Conservation (phyloP, 345 rosid genomes). For the Limnanthes douglasii region DNA sequence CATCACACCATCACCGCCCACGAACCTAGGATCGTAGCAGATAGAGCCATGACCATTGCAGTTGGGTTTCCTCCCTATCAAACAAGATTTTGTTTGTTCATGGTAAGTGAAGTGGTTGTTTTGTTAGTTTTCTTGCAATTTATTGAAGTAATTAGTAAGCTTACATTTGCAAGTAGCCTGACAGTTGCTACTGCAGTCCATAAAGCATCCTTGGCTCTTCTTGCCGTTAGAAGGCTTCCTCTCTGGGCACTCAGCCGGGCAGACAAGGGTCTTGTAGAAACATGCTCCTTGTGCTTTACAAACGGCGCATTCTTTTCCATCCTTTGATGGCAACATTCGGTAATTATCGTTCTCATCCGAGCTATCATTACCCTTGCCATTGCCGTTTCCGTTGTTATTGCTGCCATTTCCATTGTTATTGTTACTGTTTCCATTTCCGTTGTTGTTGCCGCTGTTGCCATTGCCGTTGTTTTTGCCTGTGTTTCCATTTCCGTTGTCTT, state of each 20-base stretch:
- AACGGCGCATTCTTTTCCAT: slow-evolving; percentile 33
- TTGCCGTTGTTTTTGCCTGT: too few species aligned
- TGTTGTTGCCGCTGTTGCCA: too few species aligned
- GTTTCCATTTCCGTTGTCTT: too few species aligned
- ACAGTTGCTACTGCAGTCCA: slow-evolving; percentile 65
- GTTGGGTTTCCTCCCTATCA: slow-evolving; percentile 53
- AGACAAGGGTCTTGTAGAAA: slow-evolving; percentile 21
- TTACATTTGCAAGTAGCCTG: slow-evolving; percentile 79
- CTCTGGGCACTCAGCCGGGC: slow-evolving; percentile 51
- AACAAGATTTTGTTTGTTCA: neutral
- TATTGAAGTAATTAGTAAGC: too few species aligned
- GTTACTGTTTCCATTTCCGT: too few species aligned
- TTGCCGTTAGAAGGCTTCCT: slow-evolving; percentile 52
- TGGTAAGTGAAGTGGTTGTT: too few species aligned
- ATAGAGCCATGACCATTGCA: slow-evolving; percentile 73
- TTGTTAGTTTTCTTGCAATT: too few species aligned
- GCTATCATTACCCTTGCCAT: too few species aligned
- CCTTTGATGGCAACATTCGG: slow-evolving; percentile 10
- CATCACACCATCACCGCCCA: slow-evolving; percentile 83
- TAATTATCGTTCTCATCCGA: too few species aligned
- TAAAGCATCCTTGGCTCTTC: slow-evolving; percentile 49
- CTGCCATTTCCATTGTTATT: too few species aligned
- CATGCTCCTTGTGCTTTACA: slow-evolving; percentile 34
- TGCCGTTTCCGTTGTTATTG: too few species aligned
- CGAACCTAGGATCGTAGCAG: slow-evolving; percentile 73